These are phyloP conservation scores for Leptographium flavum DNA, from an alignment of 2,329 filamentous ascomycete genomes.

Conservation along the genomic window DNA sequence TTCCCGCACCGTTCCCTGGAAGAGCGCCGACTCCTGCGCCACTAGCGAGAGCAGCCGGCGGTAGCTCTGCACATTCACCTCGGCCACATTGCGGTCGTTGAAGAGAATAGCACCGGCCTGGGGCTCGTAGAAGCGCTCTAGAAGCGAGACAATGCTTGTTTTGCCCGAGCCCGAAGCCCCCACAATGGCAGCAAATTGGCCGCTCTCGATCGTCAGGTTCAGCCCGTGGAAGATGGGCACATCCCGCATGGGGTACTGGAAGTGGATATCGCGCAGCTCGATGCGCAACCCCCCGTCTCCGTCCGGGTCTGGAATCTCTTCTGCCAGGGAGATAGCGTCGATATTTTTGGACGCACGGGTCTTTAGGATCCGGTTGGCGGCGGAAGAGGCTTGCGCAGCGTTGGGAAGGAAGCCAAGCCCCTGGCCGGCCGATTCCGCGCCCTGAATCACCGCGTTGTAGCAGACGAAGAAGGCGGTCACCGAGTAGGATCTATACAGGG, in stretches of 20 bases:
- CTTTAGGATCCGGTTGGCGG: conserved; percentile 44
- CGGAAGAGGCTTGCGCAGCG: conserved; percentile 42
- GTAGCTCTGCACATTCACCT: conserved; percentile 46
- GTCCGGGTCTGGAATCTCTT: conserved; percentile 30
- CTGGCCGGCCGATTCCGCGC: conserved; percentile 51
- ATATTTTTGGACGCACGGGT: conserved; percentile 28
- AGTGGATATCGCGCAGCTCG: conserved; percentile 41
- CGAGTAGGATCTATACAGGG: conserved; percentile 29
- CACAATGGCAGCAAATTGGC: conserved; percentile 57
- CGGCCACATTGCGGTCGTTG: conserved; percentile 44
- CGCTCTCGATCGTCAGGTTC: conserved; percentile 49
- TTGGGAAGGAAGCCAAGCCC: conserved; percentile 55
- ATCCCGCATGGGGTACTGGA: conserved; percentile 45
- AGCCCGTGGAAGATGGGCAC: conserved; percentile 44
- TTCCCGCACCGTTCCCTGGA: conserved; percentile 53
- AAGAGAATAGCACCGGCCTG: conserved; percentile 49
- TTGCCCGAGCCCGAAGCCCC: conserved; percentile 56
- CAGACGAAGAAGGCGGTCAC: conserved; percentile 36
- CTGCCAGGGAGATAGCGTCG: conserved; percentile 17
- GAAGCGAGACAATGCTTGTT: conserved; percentile 51
- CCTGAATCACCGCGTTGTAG: conserved; percentile 54
- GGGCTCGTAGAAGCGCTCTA: conserved; percentile 59
- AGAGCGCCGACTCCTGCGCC: conserved; percentile 60
- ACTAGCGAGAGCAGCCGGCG: conserved; percentile 54
- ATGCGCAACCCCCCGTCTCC: conserved; percentile 31